Percentiles rank a stretch among this genome's conserved stretches.
phyloP scores from a whole-genome alignment of 176 grass and related monocot species.

The Rhynchospora pubera region DNA sequence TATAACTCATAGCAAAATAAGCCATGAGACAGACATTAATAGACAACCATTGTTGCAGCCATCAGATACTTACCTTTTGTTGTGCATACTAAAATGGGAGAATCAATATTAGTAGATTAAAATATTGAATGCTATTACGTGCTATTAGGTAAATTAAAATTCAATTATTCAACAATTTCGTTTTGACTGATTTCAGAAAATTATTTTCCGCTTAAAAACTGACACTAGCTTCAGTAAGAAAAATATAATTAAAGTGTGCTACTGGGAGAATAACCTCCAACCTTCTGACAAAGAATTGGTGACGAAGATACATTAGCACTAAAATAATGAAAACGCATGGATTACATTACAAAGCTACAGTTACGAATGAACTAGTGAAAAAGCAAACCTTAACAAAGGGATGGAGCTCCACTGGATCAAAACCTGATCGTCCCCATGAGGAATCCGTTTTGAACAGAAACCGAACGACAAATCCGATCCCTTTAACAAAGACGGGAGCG shows the following conservation, averaged over 20 bases:
- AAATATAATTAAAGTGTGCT: not conserved
- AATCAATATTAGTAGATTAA: not conserved
- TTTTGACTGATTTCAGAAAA: not conserved
- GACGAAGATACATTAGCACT: not conserved
- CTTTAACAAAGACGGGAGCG: constrained; percentile 9
- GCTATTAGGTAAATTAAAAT: not conserved
- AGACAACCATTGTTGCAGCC: not conserved
- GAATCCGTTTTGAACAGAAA: constrained; percentile 1
- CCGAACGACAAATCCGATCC: constrained; percentile 7
- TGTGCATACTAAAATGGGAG: not conserved
- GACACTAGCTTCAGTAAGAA: not conserved
- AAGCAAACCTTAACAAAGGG: constrained; percentile 15
- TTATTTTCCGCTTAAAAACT: not conserved
- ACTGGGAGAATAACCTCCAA: not conserved
- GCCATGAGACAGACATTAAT: not conserved
- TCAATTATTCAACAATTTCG: not conserved
- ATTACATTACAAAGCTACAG: not conserved
- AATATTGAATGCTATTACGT: not conserved
- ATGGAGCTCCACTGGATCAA: constrained; percentile 18
- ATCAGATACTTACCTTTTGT: not conserved
- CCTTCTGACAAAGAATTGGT: not conserved
- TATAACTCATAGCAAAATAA: not conserved
- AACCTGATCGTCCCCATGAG: not conserved
- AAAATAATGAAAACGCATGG: not conserved
- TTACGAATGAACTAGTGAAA: not conserved